Conservation (phyloP, 805 yeast genomes). For the Wickerhamiella domercqiae region DNA sequence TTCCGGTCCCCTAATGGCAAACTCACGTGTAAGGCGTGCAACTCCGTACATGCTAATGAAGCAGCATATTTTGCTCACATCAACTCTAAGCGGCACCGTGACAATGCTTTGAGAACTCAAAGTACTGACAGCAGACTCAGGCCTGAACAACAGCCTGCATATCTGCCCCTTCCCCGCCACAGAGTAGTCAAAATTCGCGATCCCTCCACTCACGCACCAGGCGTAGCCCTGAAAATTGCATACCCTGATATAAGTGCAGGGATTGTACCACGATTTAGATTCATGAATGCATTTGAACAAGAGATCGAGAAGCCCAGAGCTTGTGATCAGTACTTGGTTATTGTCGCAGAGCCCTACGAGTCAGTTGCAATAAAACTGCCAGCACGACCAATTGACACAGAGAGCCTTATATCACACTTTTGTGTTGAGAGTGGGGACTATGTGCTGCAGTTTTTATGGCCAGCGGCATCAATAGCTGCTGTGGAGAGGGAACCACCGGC, state of each 20-base stretch:
- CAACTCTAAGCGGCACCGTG: too few species aligned
- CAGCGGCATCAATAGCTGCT: neutral
- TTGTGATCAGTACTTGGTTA: constrained; percentile 51
- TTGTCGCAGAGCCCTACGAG: constrained; percentile 86
- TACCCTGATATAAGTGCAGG: constrained; percentile 34
- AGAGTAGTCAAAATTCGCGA: constrained; percentile 56
- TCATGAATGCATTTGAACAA: constrained; percentile 68
- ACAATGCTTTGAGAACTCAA: too few species aligned
- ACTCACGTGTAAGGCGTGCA: constrained; percentile 70
- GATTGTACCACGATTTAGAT: constrained; percentile 46
- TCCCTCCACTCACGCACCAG: constrained; percentile 40
- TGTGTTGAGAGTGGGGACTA: constrained; percentile 46
- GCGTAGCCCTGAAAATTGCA: constrained; percentile 49
- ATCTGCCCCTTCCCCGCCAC: constrained; percentile 58
- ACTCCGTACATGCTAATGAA: constrained; percentile 68
- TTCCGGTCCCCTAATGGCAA: constrained; percentile 33
- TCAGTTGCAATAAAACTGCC: constrained; percentile 67
- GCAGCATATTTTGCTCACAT: constrained; percentile 72
- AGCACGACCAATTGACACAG: constrained; percentile 32
- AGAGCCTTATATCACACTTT: constrained; percentile 45
- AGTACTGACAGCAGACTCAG: too few species aligned
- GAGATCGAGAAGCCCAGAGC: constrained; percentile 32
- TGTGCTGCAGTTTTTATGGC: constrained; percentile 49
- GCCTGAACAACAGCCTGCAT: too few species aligned
- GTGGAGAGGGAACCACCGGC: neutral